Evolutionary conservation across 495 filamentous ascomycete species (phyloP).

Genomic region (Trichoderma asperelloides): DNA sequence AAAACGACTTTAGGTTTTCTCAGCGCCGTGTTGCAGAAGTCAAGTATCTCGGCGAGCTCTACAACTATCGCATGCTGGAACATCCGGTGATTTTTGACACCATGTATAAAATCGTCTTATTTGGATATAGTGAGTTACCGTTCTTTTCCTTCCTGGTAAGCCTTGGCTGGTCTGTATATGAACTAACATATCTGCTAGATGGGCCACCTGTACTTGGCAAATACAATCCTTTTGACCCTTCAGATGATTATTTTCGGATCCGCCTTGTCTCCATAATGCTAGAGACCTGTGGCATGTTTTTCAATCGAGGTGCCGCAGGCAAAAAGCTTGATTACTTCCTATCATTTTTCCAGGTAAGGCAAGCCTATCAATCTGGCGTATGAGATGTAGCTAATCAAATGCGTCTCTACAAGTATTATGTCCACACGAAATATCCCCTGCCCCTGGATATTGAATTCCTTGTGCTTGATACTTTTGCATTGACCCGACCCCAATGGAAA

Average conservation of each 20-base stretch:
- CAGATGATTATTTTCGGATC: conserved; percentile 93
- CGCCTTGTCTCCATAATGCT: conserved; percentile 81
- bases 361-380: not conserved
- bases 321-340: conserved; percentile 99
- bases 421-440: conserved; percentile 80
- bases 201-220: conserved; percentile 74
- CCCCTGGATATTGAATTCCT: conserved; percentile 98
- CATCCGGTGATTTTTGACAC: conserved; percentile 93
- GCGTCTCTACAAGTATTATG: conserved; percentile 65
- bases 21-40: conserved; percentile 92
- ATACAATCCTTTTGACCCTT: conserved; percentile 67
- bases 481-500: conserved; percentile 86
- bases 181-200: conserved; percentile 37
- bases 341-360: conserved; percentile 71
- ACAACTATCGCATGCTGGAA: conserved; percentile 96
- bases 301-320: conserved; percentile 83
- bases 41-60: conserved; percentile 94
- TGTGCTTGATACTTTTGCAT: conserved; percentile 80
- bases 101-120: conserved; percentile 87
- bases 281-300: conserved; percentile 94
- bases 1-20: conserved; percentile 96
- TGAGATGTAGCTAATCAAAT: conserved; percentile 13
- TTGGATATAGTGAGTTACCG: conserved; percentile 60
- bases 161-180: not conserved
- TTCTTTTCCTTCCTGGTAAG: not conserved